Evolutionary conservation across 495 filamentous ascomycete genomes (phyloP), one percentile per base, ranked within the genome.

Genomic region (Arthonia radiata): DNA sequence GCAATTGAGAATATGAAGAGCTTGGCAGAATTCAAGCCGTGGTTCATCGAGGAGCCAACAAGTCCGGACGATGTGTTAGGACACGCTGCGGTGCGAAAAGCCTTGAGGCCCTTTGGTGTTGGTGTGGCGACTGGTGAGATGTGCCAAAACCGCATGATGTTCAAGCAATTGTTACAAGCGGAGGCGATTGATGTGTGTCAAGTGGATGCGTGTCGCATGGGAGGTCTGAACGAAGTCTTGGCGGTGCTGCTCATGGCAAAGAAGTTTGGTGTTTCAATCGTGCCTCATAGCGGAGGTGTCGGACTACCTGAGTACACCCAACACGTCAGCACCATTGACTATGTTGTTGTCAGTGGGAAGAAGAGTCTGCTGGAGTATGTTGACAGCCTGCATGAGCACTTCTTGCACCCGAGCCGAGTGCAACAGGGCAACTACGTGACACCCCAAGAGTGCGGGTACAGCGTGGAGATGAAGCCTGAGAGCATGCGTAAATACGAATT

Each of bases 41-140:
- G 81, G 81, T 92, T 92, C 53, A 91, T 92, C 38, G 81, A 92
- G 51, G 81, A 92, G 58, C 81, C 81, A n/a, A 92, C 81, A 23
- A 78, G 71, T 23, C 81, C 81, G 9, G 81, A 92, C 39, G 81
- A 92, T 50, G 68, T 92, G 30, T 67, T 82, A 23, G 81, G 81
- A 19, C 81, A 92, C 57, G 71, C 71, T 28, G 70, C 74, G 4
- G 70, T 92, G 38, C 64, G 72, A 14, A 69, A 80, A 30, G 81
- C 80, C 1, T 61, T 92, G 7, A 53, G 54, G 15, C 72, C 71
- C 1, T 47, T 68, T 42, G 67, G 67, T 31, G 71, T 92, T 37
- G 76, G 76, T 24, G 81, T 92, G 13, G 81, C 81, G 10, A 92
- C 81, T 0, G 81, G 81, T 28, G 81, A 92, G 53, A 92, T 92